Evolutionary conservation across 1,284 basidiomycete genomes (phyloP).

Genomic region (Austropuccinia psidii): DNA sequence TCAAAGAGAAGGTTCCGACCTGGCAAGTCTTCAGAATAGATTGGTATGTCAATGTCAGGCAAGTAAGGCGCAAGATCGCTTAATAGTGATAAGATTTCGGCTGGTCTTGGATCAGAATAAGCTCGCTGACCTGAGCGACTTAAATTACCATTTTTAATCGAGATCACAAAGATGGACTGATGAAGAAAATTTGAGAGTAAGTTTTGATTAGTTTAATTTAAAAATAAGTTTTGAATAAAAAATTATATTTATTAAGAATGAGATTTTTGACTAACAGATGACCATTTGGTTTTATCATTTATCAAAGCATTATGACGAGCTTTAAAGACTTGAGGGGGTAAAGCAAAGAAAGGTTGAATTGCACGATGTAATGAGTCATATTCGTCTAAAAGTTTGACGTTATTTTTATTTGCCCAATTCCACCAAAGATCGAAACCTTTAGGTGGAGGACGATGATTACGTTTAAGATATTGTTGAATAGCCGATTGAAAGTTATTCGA

Average conservation of each 20-base stretch:
- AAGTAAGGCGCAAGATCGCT: neutral
- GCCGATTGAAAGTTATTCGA: neutral
- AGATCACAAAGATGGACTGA: neutral
- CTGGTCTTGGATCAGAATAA: neutral
- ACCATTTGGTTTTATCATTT: neutral
- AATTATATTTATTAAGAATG: neutral
- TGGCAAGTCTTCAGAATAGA: neutral
- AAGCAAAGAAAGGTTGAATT: constrained; percentile 31
- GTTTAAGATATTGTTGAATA: neutral
- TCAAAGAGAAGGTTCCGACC: neutral
- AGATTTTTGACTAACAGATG: neutral
- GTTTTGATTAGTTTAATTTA: neutral
- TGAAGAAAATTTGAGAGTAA: neutral
- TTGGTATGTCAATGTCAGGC: constrained; percentile 1
- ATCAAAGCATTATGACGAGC: neutral
- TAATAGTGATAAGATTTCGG: neutral
- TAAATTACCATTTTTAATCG: neutral
- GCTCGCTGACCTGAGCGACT: neutral
- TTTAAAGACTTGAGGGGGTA: neutral
- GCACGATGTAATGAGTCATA: constrained; percentile 20
- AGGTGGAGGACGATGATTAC: neutral
- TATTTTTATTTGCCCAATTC: neutral
- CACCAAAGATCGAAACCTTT: constrained; percentile 1
- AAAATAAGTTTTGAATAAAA: neutral
- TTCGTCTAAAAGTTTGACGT: constrained; percentile 18